Conservation (phyloP, 1,284 basidiomycete genomes). For the Boletellus deceptivus region DNA sequence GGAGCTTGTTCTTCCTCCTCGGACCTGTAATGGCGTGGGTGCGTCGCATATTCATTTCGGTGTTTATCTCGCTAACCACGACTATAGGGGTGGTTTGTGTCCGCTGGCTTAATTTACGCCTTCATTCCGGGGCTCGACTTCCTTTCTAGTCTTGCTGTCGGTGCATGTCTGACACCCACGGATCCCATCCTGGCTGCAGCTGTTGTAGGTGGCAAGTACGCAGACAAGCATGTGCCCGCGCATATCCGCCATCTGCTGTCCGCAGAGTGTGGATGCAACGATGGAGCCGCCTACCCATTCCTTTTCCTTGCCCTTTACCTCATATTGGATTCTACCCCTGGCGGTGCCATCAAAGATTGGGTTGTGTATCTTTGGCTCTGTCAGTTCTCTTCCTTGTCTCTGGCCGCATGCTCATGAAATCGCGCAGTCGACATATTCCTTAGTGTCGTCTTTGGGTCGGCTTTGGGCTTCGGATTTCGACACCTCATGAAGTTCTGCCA, state of each 20-base stretch:
- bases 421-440: slow-evolving; percentile 76
- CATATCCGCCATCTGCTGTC: slow-evolving; percentile 90
- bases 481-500: slow-evolving; percentile 97
- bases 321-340: slow-evolving; percentile 62
- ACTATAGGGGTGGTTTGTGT: slow-evolving; percentile 85
- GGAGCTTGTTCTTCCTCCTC: slow-evolving; percentile 82
- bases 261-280: slow-evolving; percentile 92
- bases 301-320: slow-evolving; percentile 93
- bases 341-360: slow-evolving; percentile 76
- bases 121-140: slow-evolving; percentile 86
- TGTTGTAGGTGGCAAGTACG: slow-evolving; percentile 96
- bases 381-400: slow-evolving; percentile 39
- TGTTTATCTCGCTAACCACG: slow-evolving; percentile 9
- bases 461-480: slow-evolving; percentile 82
- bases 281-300: slow-evolving; percentile 96
- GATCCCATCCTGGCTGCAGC: slow-evolving; percentile 92
- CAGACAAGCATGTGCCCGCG: slow-evolving; percentile 96
- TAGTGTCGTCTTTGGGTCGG: slow-evolving; percentile 76
- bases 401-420: slow-evolving; percentile 5
- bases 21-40: slow-evolving; percentile 90
- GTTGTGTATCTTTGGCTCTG: slow-evolving; percentile 83
- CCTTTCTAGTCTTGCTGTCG: slow-evolving; percentile 84
- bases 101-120: slow-evolving; percentile 84
- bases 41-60: slow-evolving; percentile 30
- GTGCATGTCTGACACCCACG: slow-evolving; percentile 94